Percentiles rank a stretch among this genome's conserved stretches.
phyloP scores from a whole-genome alignment of 176 grass and related monocot genomes.

The Hordeum vulgare region DNA sequence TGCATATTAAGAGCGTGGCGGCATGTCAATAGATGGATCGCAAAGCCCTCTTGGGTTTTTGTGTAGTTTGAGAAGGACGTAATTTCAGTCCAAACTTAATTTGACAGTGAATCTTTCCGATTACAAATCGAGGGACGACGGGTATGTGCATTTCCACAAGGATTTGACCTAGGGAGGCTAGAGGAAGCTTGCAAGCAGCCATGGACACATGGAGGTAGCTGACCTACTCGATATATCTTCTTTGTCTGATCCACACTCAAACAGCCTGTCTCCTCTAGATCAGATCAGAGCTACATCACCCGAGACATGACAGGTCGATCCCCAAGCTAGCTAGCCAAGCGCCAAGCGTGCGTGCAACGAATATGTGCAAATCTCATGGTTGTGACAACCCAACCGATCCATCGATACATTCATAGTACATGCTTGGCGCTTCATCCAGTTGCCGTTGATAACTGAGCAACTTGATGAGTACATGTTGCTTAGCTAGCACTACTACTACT shows the following conservation, averaged over 20 bases:
- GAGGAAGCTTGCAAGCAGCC: not conserved
- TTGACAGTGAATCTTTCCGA: not conserved
- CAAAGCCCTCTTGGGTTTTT: too few relatives aligned
- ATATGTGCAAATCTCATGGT: not conserved
- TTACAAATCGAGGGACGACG: not conserved
- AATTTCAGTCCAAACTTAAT: too few relatives aligned
- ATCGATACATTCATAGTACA: not conserved
- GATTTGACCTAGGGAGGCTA: constrained; percentile 24
- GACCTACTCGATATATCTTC: not conserved
- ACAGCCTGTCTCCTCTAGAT: constrained; percentile 31
- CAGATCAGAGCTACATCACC: constrained; percentile 23
- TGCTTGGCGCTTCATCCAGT: too few relatives aligned
- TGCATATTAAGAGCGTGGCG: too few relatives aligned
- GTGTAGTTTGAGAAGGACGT: too few relatives aligned
- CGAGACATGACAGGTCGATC: constrained; percentile 5
- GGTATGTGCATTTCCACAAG: not conserved
- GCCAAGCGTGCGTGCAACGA: not conserved
- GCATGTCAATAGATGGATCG: too few relatives aligned
- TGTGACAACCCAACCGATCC: constrained; percentile 27
- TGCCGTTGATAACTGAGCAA: too few relatives aligned
- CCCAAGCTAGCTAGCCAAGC: too few relatives aligned
- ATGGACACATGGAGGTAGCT: not conserved
- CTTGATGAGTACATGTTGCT: too few relatives aligned
- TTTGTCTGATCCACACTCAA: constrained; percentile 18
- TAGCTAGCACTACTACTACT: too few relatives aligned